Conservation (phyloP, 2,329 filamentous ascomycete species). For the Coleophoma cylindrospora region DNA sequence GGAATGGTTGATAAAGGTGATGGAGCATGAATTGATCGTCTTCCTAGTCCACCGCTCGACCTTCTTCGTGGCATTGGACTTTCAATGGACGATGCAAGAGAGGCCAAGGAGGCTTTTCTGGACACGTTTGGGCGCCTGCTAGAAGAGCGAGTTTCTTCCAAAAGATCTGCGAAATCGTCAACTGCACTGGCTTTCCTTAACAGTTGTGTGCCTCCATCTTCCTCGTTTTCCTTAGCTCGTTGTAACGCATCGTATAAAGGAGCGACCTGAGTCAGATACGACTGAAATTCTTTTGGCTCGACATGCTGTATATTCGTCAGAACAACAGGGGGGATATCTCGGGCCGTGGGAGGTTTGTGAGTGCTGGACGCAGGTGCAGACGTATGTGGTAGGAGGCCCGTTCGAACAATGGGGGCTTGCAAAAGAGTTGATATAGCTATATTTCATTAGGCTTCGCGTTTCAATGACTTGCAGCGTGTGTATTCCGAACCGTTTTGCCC, state of each 20-base stretch:
- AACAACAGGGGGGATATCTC: constrained; percentile 89
- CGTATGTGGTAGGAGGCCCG: constrained; percentile 77
- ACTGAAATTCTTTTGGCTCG: constrained; percentile 72
- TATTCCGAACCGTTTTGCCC: constrained; percentile 68
- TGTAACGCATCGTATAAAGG: constrained; percentile 85
- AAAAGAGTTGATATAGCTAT: constrained; percentile 89
- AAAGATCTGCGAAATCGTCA: constrained; percentile 31
- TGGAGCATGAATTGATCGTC: constrained; percentile 63
- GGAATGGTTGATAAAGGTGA: constrained; percentile 91
- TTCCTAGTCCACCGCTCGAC: constrained; percentile 42
- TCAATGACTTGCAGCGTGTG: neutral
- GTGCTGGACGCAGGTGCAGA: constrained; percentile 62
- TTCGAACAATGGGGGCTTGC: constrained; percentile 83
- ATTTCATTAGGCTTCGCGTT: neutral
- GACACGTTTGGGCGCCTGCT: constrained; percentile 22
- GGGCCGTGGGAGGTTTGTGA: constrained; percentile 77
- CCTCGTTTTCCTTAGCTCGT: constrained; percentile 72
- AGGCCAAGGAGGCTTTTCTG: constrained; percentile 35
- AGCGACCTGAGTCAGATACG: constrained; percentile 82
- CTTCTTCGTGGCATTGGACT: constrained; percentile 36
- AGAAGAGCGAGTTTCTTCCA: constrained; percentile 27
- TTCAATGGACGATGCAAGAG: constrained; percentile 29
- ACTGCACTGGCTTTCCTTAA: constrained; percentile 25
- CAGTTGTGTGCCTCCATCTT: constrained; percentile 44
- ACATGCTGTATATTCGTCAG: constrained; percentile 84